These are phyloP conservation scores for Elongisporangium prolatum DNA, from an alignment of 352 stramenopile genomes.

Conservation along the genomic window DNA sequence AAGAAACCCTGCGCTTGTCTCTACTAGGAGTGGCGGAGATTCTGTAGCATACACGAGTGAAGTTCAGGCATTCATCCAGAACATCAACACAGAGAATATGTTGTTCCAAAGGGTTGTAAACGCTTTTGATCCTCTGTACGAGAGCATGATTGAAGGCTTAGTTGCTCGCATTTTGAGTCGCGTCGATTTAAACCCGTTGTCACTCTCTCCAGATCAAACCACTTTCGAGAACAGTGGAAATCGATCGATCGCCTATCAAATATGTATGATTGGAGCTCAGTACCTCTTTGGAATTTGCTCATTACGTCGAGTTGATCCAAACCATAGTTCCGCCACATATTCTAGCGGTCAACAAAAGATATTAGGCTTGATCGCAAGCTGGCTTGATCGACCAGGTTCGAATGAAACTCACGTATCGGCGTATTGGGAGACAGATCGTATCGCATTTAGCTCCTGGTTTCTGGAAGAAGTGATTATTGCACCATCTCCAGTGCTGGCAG, in stretches of 20 bases:
- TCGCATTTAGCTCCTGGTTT: constrained; percentile 29
- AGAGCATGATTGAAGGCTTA: constrained; percentile 18
- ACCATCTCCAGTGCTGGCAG: constrained; percentile 5
- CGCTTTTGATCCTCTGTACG: constrained; percentile 26
- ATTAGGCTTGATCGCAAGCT: constrained; percentile 6
- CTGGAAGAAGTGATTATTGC: constrained; percentile 10
- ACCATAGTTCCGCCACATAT: not conserved
- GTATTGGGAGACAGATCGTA: constrained; percentile 4
- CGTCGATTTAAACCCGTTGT: too few relatives aligned
- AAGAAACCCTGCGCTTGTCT: constrained; percentile 2
- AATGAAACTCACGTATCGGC: not conserved
- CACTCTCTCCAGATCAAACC: not conserved
- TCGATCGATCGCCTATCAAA: not conserved
- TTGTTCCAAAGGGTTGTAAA: constrained; percentile 29
- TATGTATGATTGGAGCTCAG: constrained; percentile 4
- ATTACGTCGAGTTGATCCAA: constrained; percentile 6
- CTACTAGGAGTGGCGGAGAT: not conserved
- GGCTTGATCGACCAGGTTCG: constrained; percentile 2
- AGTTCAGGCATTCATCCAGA: constrained; percentile 13
- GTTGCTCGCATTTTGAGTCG: constrained; percentile 7
- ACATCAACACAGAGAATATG: constrained; percentile 24
- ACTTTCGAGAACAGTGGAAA: not conserved
- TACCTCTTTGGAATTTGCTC: constrained; percentile 35
- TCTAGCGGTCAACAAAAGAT: not conserved
- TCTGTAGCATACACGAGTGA: not conserved